A percentile compares a stretch with the other conserved stretches of the same genome.
Conservation (phyloP, 192 early-diverging fungal genomes). For the Powellomyces hirtus region DNA sequence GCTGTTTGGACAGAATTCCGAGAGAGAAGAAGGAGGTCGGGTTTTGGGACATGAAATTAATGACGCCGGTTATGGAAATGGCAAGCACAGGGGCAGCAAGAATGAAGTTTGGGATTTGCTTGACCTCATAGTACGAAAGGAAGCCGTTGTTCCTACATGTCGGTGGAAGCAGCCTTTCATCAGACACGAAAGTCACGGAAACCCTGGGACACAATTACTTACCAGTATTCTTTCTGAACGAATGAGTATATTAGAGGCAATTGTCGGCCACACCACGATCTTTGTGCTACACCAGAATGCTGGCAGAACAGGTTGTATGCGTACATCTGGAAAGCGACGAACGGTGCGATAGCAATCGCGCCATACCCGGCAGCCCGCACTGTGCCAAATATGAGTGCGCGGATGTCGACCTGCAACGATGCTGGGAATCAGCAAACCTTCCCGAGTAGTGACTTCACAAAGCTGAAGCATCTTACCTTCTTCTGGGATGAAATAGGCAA, state of each 20-base stretch:
- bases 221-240: constrained; percentile 88
- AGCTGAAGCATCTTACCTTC: too few relatives aligned
- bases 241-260: constrained; percentile 74
- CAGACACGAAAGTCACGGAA: background rate
- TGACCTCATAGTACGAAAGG: constrained; percentile 73
- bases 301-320: constrained; percentile 57
- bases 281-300: background rate
- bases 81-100: constrained; percentile 76
- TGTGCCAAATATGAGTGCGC: too few relatives aligned
- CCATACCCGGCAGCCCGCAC: background rate
- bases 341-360: constrained; percentile 19
- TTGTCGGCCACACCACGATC: constrained; percentile 67
- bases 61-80: constrained; percentile 63
- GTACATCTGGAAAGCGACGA: constrained; percentile 31
- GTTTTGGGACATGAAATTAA: constrained; percentile 53
- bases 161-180: constrained; percentile 3
- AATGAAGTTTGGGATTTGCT: constrained; percentile 90
- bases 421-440: too few relatives aligned
- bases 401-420: too few relatives aligned
- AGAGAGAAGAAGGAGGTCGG: constrained; percentile 53
- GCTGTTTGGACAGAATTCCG: constrained; percentile 53
- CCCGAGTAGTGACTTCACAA: too few relatives aligned
- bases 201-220: constrained; percentile 19
- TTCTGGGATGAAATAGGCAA: background rate
- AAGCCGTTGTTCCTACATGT: constrained; percentile 77